These are phyloP conservation scores for Ochromonadaceae sp. DNA, from an alignment of 352 stramenopile species.

Conservation along the genomic window DNA sequence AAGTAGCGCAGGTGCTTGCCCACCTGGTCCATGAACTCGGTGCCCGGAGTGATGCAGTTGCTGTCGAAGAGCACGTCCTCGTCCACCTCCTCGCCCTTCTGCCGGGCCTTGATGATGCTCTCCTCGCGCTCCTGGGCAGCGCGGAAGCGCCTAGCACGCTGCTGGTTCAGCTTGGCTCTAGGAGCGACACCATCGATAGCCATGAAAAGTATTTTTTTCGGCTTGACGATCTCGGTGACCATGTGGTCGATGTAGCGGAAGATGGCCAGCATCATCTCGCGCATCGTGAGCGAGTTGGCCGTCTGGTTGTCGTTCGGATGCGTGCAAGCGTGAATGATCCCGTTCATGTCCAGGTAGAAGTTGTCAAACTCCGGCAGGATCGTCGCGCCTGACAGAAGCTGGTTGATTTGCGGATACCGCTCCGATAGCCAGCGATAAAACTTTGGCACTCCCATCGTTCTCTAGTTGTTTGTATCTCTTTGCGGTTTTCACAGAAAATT, in stretches of 20 bases:
- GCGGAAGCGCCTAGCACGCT: conserved; percentile 26
- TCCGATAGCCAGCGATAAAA: conserved; percentile 36
- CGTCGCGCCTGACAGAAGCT: conserved; percentile 84
- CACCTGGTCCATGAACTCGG: conserved; percentile 91
- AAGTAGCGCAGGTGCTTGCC: conserved; percentile 44
- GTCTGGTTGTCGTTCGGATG: conserved; percentile 69
- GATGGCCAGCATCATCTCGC: conserved; percentile 68
- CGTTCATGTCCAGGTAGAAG: conserved; percentile 99
- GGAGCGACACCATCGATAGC: conserved; percentile 96
- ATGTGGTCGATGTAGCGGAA: conserved; percentile 78
- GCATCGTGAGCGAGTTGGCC: not conserved
- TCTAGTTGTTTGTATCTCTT: no score
- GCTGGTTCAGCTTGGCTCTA: conserved; percentile 68
- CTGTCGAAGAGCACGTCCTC: conserved; percentile 79
- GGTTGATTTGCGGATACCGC: conserved; percentile 96
- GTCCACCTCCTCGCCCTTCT: conserved; percentile 27
- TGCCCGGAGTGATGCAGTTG: conserved; percentile 99
- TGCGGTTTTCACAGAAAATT: no score
- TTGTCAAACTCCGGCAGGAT: conserved; percentile 85
- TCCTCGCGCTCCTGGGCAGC: conserved; percentile 28
- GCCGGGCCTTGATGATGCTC: conserved; percentile 17
- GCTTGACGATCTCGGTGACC: conserved; percentile 83
- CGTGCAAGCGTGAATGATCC: conserved; percentile 96
- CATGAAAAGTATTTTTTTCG: conserved; percentile 89
- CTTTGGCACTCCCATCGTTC: conserved; percentile 39